Percentiles rank a stretch among this genome's conserved stretches.
Evolutionary conservation across 805 yeast genomes (phyloP).

Genomic region (Wickerhamomyces alni): DNA sequence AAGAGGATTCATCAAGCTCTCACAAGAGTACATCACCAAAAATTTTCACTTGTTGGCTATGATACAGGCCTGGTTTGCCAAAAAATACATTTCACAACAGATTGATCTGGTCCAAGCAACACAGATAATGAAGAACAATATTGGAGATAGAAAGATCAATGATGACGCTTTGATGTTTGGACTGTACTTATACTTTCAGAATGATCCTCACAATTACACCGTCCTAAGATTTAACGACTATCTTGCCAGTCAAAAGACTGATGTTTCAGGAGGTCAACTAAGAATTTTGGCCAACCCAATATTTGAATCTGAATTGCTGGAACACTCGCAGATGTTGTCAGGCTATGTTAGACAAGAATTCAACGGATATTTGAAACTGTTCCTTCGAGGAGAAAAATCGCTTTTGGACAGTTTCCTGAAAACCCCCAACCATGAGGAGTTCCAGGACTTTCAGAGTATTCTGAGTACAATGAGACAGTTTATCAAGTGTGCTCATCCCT

Average conservation of each 20-base stretch:
- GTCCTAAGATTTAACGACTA: neutral
- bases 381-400: neutral
- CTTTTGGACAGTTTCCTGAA: neutral
- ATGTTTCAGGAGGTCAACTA: slow-evolving; percentile 3
- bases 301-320: slow-evolving; percentile 4
- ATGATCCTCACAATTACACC: slow-evolving; percentile 6
- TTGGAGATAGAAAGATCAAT: slow-evolving; percentile 1
- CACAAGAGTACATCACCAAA: slow-evolving; percentile 1
- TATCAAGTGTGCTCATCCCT: slow-evolving; percentile 1
- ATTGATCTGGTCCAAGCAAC: slow-evolving; percentile 4
- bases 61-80: slow-evolving; percentile 7
- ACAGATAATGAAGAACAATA: neutral
- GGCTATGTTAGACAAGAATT: neutral
- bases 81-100: neutral
- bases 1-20: slow-evolving; percentile 2
- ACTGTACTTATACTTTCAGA: slow-evolving; percentile 6
- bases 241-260: neutral
- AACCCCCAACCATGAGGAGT: neutral
- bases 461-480: slow-evolving; percentile 2
- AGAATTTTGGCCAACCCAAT: slow-evolving; percentile 5
- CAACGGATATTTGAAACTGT: neutral
- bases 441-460: slow-evolving; percentile 1
- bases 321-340: slow-evolving; percentile 1
- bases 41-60: slow-evolving; percentile 4
- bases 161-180: slow-evolving; percentile 6